Evolutionary conservation across 805 yeast genomes (phyloP).

Genomic region (Wickerhamiella brachini): DNA sequence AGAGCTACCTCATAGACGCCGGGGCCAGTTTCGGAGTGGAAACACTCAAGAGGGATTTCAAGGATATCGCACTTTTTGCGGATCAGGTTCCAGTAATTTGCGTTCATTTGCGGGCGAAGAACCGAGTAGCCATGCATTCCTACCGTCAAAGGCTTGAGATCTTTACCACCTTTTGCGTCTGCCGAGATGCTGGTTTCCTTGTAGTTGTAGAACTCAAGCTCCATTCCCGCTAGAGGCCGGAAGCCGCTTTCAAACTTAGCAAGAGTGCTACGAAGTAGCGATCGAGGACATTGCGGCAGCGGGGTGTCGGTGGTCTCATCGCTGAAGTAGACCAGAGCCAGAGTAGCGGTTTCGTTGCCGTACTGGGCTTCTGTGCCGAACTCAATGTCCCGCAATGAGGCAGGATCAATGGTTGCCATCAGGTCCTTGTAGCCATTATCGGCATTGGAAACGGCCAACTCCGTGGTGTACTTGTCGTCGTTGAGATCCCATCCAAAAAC

Average conservation of each 20-base stretch:
- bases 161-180: background rate
- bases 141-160: conserved; percentile 20
- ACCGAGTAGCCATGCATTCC: conserved; percentile 28
- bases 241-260: conserved; percentile 2
- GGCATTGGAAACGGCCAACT: conserved; percentile 19
- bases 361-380: conserved; percentile 10
- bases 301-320: conserved; percentile 14
- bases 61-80: conserved; percentile 15
- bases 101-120: conserved; percentile 21
- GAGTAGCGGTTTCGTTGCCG: conserved; percentile 17
- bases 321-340: conserved; percentile 20
- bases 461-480: conserved; percentile 20
- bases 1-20: conserved; percentile 27
- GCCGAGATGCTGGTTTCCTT: conserved; percentile 11
- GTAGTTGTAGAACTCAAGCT: conserved; percentile 24
- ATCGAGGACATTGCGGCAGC: conserved; percentile 23
- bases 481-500: conserved; percentile 27
- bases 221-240: conserved; percentile 19
- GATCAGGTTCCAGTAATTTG: conserved; percentile 20
- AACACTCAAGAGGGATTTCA: conserved; percentile 22
- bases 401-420: conserved; percentile 19
- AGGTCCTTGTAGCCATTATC: conserved; percentile 23
- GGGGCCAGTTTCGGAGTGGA: conserved; percentile 27
- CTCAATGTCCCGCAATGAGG: conserved; percentile 17
- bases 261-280: conserved; percentile 15